A percentile compares a stretch with the other conserved stretches of the same genome.
These are phyloP conservation scores for Porodaedalea pini DNA, from an alignment of 1,284 basidiomycete genomes.

Conservation along the genomic window DNA sequence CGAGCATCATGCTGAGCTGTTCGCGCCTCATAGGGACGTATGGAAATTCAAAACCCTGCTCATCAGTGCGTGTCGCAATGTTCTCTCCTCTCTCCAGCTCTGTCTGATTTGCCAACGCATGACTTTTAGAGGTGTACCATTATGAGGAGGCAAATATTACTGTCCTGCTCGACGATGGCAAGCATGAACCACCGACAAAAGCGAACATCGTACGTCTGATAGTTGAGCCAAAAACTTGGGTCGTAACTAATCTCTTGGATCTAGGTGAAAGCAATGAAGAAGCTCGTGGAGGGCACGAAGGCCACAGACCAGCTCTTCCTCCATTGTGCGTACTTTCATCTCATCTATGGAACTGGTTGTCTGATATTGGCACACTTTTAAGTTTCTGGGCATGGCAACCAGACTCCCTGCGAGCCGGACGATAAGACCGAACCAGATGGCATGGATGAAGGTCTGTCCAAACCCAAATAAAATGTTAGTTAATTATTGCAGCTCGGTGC, in stretches of 20 bases:
- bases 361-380: background rate
- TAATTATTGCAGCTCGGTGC: background rate
- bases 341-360: background rate
- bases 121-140: background rate
- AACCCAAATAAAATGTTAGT: background rate
- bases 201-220: slow-evolving; percentile 11
- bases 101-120: background rate
- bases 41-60: slow-evolving; percentile 1
- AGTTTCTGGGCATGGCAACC: slow-evolving; percentile 15
- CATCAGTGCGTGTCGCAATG: background rate
- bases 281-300: slow-evolving; percentile 3
- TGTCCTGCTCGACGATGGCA: slow-evolving; percentile 7
- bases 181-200: background rate
- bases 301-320: slow-evolving; percentile 9
- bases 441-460: slow-evolving; percentile 9
- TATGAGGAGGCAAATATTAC: slow-evolving; percentile 3
- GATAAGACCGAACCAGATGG: slow-evolving; percentile 12
- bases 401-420: background rate
- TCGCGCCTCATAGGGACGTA: slow-evolving; percentile 5
- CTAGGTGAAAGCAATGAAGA: slow-evolving; percentile 5
- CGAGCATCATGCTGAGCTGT: background rate
- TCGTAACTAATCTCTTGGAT: background rate
- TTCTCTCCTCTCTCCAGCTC: no score
- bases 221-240: background rate
- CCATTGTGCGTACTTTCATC: slow-evolving; percentile 2